These are phyloP conservation scores for Cystobasidiopsis lactophilus DNA, from an alignment of 768 basidiomycete species.

Conservation along the genomic window DNA sequence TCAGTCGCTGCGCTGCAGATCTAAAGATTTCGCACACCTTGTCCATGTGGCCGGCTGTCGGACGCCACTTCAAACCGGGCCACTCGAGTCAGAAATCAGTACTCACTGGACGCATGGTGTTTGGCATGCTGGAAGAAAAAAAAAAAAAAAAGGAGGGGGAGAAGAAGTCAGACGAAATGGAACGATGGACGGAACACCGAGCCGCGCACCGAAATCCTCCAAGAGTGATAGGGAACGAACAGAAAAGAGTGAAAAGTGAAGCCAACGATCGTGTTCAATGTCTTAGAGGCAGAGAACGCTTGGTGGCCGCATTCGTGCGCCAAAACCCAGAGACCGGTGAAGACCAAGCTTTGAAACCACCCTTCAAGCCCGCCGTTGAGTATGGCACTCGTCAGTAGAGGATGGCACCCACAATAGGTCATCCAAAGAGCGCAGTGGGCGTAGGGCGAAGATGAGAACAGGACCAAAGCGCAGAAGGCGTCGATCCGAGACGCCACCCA, in stretches of 20 bases:
- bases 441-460: constrained; percentile 35
- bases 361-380: background rate
- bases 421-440: constrained; percentile 23
- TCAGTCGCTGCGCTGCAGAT: too few relatives aligned
- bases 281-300: constrained; percentile 78
- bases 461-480: constrained; percentile 35
- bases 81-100: too few relatives aligned
- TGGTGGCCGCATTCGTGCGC: constrained; percentile 58
- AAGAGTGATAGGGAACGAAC: constrained; percentile 88
- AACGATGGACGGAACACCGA: too few relatives aligned
- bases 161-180: too few relatives aligned
- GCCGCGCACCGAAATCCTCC: constrained; percentile 81
- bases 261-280: constrained; percentile 74
- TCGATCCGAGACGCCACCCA: constrained; percentile 46
- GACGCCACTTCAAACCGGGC: too few relatives aligned
- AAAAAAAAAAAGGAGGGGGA: too few relatives aligned
- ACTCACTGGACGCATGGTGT: constrained; percentile 84
- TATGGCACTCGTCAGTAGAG: background rate
- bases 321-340: constrained; percentile 85
- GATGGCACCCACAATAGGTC: constrained; percentile 9
- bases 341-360: constrained; percentile 41
- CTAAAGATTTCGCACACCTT: too few relatives aligned
- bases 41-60: too few relatives aligned
- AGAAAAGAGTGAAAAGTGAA: constrained; percentile 79
- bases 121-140: too few relatives aligned